These are phyloP conservation scores for Recurvomyces mirabilis DNA, from an alignment of 495 filamentous ascomycete species.

Conservation along the genomic window DNA sequence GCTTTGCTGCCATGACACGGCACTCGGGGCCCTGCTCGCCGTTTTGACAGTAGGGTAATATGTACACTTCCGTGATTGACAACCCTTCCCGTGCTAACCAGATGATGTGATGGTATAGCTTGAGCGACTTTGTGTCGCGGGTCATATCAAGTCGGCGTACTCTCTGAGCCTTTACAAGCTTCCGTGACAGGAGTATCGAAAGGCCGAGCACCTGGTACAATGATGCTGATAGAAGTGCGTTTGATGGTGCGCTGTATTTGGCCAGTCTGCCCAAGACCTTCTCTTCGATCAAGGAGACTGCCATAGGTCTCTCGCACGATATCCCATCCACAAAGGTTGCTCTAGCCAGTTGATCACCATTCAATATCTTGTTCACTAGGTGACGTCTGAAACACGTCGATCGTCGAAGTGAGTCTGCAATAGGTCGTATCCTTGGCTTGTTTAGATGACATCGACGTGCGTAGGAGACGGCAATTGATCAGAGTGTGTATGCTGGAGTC, in stretches of 20 bases:
- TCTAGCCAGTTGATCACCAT: neutral
- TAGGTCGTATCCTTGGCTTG: too few species aligned
- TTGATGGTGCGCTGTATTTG: slow-evolving; percentile 56
- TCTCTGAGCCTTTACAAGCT: slow-evolving; percentile 72
- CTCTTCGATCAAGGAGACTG: slow-evolving; percentile 91
- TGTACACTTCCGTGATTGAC: slow-evolving; percentile 70
- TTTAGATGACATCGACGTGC: neutral
- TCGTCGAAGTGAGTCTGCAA: too few species aligned
- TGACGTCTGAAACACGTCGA: neutral
- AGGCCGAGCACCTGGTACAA: slow-evolving; percentile 86
- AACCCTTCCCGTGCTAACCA: slow-evolving; percentile 92
- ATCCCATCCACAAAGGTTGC: neutral
- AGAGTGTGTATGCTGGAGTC: neutral
- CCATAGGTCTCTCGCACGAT: too few species aligned
- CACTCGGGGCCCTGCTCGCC: slow-evolving; percentile 31
- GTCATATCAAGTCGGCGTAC: slow-evolving; percentile 73
- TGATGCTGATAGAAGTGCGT: slow-evolving; percentile 63
- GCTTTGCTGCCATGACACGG: slow-evolving; percentile 79
- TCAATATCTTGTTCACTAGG: neutral
- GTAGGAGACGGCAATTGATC: neutral
- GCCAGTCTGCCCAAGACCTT: slow-evolving; percentile 88
- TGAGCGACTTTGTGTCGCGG: slow-evolving; percentile 65
- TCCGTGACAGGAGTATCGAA: slow-evolving; percentile 74
- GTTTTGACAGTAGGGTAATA: slow-evolving; percentile 64
- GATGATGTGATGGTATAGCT: slow-evolving; percentile 84